Percentiles rank a stretch among this genome's conserved stretches.
Evolutionary conservation across 2,329 filamentous ascomycete genomes (phyloP).

Genomic region (Diaporthe vaccinii): DNA sequence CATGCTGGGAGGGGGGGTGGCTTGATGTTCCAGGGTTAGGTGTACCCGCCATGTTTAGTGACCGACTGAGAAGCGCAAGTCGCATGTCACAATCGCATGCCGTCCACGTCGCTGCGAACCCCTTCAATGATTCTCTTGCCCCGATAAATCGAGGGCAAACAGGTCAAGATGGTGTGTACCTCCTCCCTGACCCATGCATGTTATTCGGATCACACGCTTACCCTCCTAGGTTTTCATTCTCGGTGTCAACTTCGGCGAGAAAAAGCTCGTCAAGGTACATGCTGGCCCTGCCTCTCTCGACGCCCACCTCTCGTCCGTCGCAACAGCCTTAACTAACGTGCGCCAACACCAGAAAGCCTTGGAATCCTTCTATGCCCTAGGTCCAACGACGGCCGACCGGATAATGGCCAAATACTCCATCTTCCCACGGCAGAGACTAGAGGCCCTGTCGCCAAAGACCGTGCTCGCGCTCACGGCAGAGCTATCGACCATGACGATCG

Average conservation of each 20-base stretch:
- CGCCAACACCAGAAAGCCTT: conserved; percentile 72
- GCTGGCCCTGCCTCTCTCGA: conserved; percentile 31
- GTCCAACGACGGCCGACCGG: conserved; percentile 75
- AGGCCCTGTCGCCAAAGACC: conserved; percentile 80
- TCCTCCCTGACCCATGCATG: neutral
- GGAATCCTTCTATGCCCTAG: conserved; percentile 88
- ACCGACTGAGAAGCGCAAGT: conserved; percentile 1
- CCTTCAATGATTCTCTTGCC: conserved; percentile 40
- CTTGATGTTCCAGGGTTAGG: neutral
- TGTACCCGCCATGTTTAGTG: neutral
- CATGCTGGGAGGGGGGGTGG: neutral
- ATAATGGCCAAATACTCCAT: conserved; percentile 93
- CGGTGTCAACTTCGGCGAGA: conserved; percentile 87
- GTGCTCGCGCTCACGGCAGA: conserved; percentile 87
- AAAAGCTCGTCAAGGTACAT: conserved; percentile 83
- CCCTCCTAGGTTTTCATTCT: conserved; percentile 81
- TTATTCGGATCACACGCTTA: neutral
- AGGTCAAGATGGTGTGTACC: conserved; percentile 46
- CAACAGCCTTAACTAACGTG: conserved; percentile 37
- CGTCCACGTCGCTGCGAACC: neutral
- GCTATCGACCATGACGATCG: conserved; percentile 91
- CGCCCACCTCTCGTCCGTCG: conserved; percentile 34
- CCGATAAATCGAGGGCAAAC: conserved; percentile 42
- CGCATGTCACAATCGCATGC: neutral
- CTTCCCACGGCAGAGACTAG: conserved; percentile 84